Evolutionary conservation across 306 rosid genomes (phyloP), one percentile per base, ranked within the genome.

Genomic region (Adenanthera pavonina): DNA sequence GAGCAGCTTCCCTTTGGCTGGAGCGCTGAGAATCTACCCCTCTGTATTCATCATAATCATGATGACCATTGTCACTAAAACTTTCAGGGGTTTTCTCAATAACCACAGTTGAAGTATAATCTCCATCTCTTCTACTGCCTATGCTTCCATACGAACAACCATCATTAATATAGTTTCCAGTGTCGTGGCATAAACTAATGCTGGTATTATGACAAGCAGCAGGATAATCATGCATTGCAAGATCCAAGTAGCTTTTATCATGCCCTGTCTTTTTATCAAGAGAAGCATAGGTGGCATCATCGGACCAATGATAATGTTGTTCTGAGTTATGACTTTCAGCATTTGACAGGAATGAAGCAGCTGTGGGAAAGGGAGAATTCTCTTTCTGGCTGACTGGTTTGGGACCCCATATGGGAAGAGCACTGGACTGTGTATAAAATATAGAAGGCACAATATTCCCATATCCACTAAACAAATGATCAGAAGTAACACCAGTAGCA

Each of bases 1-100:
- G 86, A 61, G 94, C 94, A 41, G 94, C 97, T 89, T 94, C 90
- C 81, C 97, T 94, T 69, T 80, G 92, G 82, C 85, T 89, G 33
- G 82, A 66, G 53, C 71, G 84, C 70, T 78, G 85, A 61, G 89
- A 75, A 77, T 85, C 86, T 78, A 61, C 40, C 20, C 76, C 80
- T 83, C 82, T 74, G 71, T 70, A 65, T 49, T 83, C 87, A 62
- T 85, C 91, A 75, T 77, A 74, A 74, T 81, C 59, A 38, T 41
- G 69, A 30, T 30, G 12, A 57, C 85, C 57, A 53, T 64, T 60
- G 49, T 74, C 85, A 17, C 86, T 85, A 74, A 78, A 74, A 52
- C 72, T 83, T 62, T 75, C 88, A 34, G 78, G 64, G 30, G 84
- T 76, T 49, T 72, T 85, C 72, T 75, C 91, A 68, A 47, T 60